Conservation (phyloP, 352 stramenopile genomes). For the Phytophthora citrophthora region DNA sequence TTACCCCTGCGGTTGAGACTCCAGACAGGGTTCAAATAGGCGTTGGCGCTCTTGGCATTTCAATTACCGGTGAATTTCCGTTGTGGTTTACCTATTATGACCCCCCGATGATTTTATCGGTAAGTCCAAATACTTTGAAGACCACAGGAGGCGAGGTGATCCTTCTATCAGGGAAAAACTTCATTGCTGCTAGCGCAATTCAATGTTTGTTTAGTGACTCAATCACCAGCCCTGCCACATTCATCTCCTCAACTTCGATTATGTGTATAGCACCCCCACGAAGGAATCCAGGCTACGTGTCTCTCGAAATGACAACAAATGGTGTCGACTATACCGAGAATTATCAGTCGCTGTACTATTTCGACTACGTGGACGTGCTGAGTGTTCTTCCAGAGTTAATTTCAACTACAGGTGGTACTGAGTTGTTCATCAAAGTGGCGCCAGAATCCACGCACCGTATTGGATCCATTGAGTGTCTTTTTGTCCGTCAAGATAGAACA, state of each 20-base stretch:
- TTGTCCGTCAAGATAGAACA: conserved; percentile 20
- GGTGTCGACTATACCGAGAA: conserved; percentile 50
- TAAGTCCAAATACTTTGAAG: conserved; percentile 29
- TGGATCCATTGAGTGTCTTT: conserved; percentile 42
- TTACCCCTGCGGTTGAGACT: conserved; percentile 6
- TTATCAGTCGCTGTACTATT: conserved; percentile 38
- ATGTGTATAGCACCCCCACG: conserved; percentile 33
- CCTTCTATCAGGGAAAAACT: conserved; percentile 41
- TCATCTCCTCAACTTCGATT: conserved; percentile 40
- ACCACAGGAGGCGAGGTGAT: conserved; percentile 37
- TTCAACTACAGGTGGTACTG: conserved; percentile 31
- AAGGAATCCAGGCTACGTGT: conserved; percentile 30
- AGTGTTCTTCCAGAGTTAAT: conserved; percentile 32
- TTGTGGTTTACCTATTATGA: conserved; percentile 39
- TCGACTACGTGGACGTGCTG: conserved; percentile 33
- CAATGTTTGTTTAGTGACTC: conserved; percentile 50
- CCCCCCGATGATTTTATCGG: conserved; percentile 23
- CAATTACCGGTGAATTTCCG: conserved; percentile 5
- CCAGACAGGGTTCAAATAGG: conserved; percentile 1
- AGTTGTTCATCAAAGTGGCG: conserved; percentile 31
- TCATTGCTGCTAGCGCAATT: conserved; percentile 23
- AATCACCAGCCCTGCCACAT: conserved; percentile 1
- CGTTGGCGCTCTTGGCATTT: conserved; percentile 5
- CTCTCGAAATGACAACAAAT: conserved; percentile 55
- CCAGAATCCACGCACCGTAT: conserved; percentile 13